phyloP scores from a whole-genome alignment of 2,329 filamentous ascomycete genomes.

The Claviceps spartinae region DNA sequence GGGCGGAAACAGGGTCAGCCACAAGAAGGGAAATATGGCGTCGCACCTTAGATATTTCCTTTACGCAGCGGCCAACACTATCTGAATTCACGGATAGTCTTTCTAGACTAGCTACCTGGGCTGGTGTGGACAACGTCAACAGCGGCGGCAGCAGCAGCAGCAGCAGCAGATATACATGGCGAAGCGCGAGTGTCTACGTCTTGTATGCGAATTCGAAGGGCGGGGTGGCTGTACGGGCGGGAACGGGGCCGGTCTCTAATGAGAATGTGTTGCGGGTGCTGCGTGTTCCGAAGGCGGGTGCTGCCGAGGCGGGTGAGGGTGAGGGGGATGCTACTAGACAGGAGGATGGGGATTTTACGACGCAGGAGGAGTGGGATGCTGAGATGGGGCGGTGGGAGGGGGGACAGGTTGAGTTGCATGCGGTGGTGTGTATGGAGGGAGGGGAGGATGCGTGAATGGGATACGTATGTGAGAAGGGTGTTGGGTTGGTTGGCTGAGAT shows the following conservation, averaged over 20 bases:
- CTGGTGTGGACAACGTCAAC: not conserved
- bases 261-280: not conserved
- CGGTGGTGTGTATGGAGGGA: not conserved
- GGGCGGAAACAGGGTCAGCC: too few relatives aligned
- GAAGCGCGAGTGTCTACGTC: not conserved
- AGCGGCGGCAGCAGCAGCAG: not conserved
- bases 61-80: not conserved
- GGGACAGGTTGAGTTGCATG: not conserved
- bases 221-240: not conserved
- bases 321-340: slow-evolving; percentile 5
- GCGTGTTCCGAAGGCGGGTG: not conserved
- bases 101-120: not conserved
- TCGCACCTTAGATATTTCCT: not conserved
- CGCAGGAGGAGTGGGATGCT: slow-evolving; percentile 12
- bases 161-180: not conserved
- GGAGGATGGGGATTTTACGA: too few relatives aligned
- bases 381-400: slow-evolving; percentile 5
- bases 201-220: not conserved
- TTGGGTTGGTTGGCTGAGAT: too few relatives aligned
- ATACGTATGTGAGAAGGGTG: not conserved
- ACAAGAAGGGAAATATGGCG: not conserved
- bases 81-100: not conserved
- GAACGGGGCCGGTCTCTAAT: not conserved
- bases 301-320: slow-evolving; percentile 10
- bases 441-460: not conserved